Percentiles rank a stretch among this genome's conserved stretches.
These are phyloP conservation scores for Drechslera avenae DNA, from an alignment of 2,329 filamentous ascomycete species.

Conservation along the genomic window DNA sequence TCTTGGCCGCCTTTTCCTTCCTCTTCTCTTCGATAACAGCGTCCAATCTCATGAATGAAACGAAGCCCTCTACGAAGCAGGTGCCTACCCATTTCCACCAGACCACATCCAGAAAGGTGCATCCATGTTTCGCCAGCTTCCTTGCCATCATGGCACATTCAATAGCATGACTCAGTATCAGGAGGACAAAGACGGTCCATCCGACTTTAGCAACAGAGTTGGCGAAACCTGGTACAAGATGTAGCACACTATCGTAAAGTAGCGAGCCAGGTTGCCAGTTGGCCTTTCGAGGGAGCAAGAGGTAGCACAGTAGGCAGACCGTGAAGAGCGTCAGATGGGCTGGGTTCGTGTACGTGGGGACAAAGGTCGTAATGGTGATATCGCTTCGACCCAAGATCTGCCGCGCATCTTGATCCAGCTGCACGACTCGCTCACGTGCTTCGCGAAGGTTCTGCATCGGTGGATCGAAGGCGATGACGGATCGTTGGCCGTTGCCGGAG, in stretches of 20 bases:
- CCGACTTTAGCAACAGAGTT: constrained; percentile 64
- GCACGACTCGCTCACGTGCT: constrained; percentile 70
- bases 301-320: constrained; percentile 45
- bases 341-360: constrained; percentile 54
- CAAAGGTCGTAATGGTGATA: constrained; percentile 60
- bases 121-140: constrained; percentile 58
- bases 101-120: constrained; percentile 53
- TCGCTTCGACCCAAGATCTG: constrained; percentile 64
- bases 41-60: constrained; percentile 51
- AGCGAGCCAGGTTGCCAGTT: constrained; percentile 44
- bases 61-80: constrained; percentile 60
- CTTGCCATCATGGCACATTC: constrained; percentile 63
- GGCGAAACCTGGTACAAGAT: constrained; percentile 60
- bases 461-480: constrained; percentile 68
- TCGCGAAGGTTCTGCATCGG: constrained; percentile 72
- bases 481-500: constrained; percentile 57
- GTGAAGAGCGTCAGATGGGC: constrained; percentile 60
- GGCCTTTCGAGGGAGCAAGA: constrained; percentile 32
- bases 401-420: constrained; percentile 70
- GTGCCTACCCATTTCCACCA: constrained; percentile 62
- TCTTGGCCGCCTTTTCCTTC: constrained; percentile 42
- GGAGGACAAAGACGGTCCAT: constrained; percentile 61
- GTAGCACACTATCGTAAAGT: constrained; percentile 52
- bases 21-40: constrained; percentile 31
- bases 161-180: constrained; percentile 66